Evolutionary conservation across 1,284 basidiomycete genomes (phyloP).

Genomic region (Cryptococcus floricola): DNA sequence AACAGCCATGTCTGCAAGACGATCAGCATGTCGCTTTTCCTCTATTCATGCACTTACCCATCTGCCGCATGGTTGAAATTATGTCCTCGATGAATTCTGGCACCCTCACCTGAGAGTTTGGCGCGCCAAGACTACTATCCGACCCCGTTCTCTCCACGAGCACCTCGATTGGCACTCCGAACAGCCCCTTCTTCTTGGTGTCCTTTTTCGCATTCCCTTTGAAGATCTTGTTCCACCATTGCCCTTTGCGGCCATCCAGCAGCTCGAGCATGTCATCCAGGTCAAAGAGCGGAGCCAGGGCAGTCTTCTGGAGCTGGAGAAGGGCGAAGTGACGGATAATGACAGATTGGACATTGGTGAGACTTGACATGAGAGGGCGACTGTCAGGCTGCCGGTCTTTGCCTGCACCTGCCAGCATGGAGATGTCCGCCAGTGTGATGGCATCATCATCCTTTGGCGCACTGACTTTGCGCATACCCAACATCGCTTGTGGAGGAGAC

Average conservation of each 20-base stretch:
- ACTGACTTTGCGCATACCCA: conserved; percentile 10
- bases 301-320: conserved; percentile 69
- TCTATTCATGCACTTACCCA: conserved; percentile 64
- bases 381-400: conserved; percentile 52
- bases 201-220: conserved; percentile 82
- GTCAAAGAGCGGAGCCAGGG: conserved; percentile 76
- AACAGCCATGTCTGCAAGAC: conserved; percentile 80
- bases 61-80: conserved; percentile 96
- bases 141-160: conserved; percentile 93
- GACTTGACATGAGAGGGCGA: conserved; percentile 65
- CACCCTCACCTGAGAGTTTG: conserved; percentile 63
- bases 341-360: conserved; percentile 77
- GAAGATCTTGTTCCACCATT: conserved; percentile 96
- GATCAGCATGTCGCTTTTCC: no score
- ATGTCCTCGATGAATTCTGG: conserved; percentile 98
- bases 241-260: conserved; percentile 86
- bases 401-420: conserved; percentile 77
- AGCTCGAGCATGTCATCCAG: conserved; percentile 90
- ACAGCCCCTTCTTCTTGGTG: conserved; percentile 88
- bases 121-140: conserved; percentile 65
- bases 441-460: conserved; percentile 61
- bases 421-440: conserved; percentile 94
- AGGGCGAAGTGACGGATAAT: conserved; percentile 92
- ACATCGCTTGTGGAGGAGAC: conserved; percentile 9
- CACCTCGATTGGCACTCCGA: conserved; percentile 87